Evolutionary conservation across 1,284 basidiomycete species (phyloP), one percentile per base, ranked within the genome.

Genomic region (Ustilago curta): DNA sequence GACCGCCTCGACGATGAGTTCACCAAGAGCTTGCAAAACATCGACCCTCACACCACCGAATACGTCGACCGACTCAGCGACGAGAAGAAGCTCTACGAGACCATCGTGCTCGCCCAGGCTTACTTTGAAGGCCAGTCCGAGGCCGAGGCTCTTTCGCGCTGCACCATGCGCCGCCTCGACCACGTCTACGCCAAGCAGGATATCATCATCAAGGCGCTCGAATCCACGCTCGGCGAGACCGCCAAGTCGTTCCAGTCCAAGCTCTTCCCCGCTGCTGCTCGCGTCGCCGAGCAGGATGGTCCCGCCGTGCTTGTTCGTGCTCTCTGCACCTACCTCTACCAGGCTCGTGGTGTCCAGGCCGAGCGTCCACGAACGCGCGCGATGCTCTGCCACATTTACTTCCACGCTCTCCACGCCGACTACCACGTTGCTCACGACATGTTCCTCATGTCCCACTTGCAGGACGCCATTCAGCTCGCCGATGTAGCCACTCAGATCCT

Each of bases 1-100:
- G 97, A 99, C 86, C 91, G 96, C 64, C 87, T 99, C 56, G 97
- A 99, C 85, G 97, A 99, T 82, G 97, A 99, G 87, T 99, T 99
- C 86, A 98, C 94, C 55, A 94, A 93, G 86, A 96, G 94, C 82
- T 87, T 99, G 56, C 97, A 99, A 89, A 94, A 98, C 85, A 95
- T 97, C 77, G 97, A 99, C 84, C 96, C 97, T 16, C 97, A 99
- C 85, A 94, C 97, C 5, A 93, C 93, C 53, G 97, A 99, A 86
- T 99, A 99, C 85, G 93, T 99, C 59, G 96, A 97, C 93, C 94
- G 87, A 23, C 76, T 84, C 21, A 51, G 73, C 35, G 95, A 98
- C 85, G 97, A 99, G 87, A 93, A 95, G 83, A 91, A 91, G 37
- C 89, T 99, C 35, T 99, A 99, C 86, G 90, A 90, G 84, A 94